phyloP scores from a whole-genome alignment of 768 basidiomycete species.

The Pluteus cervinus region DNA sequence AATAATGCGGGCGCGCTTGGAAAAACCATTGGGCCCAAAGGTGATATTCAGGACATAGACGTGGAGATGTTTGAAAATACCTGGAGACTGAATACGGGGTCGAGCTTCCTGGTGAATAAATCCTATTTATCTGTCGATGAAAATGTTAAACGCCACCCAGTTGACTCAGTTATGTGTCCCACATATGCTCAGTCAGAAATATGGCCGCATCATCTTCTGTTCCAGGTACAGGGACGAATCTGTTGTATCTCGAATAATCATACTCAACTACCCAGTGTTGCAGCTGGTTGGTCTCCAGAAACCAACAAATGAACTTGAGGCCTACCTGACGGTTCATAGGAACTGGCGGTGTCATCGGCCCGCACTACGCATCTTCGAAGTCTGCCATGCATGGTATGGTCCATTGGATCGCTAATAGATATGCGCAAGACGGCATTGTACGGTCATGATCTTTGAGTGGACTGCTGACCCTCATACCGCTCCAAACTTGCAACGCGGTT shows the following conservation, averaged over 20 bases:
- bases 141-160: conserved; percentile 16
- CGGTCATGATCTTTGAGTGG: conserved; percentile 9
- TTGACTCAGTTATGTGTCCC: conserved; percentile 46
- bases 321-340: conserved; percentile 14
- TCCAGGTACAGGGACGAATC: conserved; percentile 30
- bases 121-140: background rate
- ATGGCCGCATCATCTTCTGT: conserved; percentile 45
- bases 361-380: conserved; percentile 53
- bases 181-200: conserved; percentile 42
- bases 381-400: conserved; percentile 47
- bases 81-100: conserved; percentile 44
- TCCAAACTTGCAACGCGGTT: conserved; percentile 45
- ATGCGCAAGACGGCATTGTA: conserved; percentile 46
- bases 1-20: conserved; percentile 43
- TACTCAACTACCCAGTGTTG: conserved; percentile 27
- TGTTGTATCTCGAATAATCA: background rate
- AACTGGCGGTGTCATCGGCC: conserved; percentile 48
- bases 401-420: conserved; percentile 47
- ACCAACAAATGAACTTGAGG: background rate
- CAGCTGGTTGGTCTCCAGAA: conserved; percentile 27
- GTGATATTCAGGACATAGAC: conserved; percentile 38
- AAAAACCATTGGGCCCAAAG: conserved; percentile 34
- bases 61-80: conserved; percentile 38
- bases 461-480: background rate
- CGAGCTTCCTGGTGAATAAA: conserved; percentile 35